phyloP scores from a whole-genome alignment of 225 moss, liverwort and hornwort species.

The Pleurozium schreberi region DNA sequence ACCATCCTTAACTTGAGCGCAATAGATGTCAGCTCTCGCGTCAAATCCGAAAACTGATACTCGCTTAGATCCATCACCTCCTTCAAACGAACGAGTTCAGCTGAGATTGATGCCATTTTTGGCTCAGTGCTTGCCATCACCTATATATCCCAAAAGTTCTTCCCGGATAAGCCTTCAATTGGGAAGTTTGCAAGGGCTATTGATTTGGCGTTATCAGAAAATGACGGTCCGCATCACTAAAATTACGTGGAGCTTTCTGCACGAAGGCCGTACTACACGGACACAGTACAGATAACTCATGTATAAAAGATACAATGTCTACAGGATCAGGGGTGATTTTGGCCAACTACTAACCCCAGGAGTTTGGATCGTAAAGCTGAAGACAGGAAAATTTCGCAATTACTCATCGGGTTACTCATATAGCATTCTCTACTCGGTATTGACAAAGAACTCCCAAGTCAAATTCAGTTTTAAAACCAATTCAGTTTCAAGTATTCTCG shows the following conservation, averaged over 20 bases:
- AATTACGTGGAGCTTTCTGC: neutral
- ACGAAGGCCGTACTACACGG: neutral
- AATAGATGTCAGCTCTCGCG: slow-evolving; percentile 17
- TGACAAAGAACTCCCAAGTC: neutral
- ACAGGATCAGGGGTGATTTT: neutral
- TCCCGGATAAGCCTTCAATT: neutral
- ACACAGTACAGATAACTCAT: neutral
- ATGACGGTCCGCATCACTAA: neutral
- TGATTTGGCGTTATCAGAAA: neutral
- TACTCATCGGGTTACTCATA: too few relatives aligned
- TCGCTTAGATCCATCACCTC: slow-evolving; percentile 35
- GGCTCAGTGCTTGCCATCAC: slow-evolving; percentile 80
- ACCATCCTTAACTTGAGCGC: slow-evolving; percentile 19
- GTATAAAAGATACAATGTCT: neutral
- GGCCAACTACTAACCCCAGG: neutral
- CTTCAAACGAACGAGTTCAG: slow-evolving; percentile 43
- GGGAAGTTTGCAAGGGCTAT: neutral
- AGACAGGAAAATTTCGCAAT: neutral
- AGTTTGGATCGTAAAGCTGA: neutral
- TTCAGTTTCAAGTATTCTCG: neutral
- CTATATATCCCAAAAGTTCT: slow-evolving; percentile 17
- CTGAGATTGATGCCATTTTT: slow-evolving; percentile 46
- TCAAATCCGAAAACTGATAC: slow-evolving; percentile 16
- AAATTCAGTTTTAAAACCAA: neutral
- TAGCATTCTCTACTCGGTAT: neutral